A percentile compares a stretch with the other conserved stretches of the same genome.
phyloP scores from a whole-genome alignment of 1,284 basidiomycete genomes.

The Mycena citricolor region DNA sequence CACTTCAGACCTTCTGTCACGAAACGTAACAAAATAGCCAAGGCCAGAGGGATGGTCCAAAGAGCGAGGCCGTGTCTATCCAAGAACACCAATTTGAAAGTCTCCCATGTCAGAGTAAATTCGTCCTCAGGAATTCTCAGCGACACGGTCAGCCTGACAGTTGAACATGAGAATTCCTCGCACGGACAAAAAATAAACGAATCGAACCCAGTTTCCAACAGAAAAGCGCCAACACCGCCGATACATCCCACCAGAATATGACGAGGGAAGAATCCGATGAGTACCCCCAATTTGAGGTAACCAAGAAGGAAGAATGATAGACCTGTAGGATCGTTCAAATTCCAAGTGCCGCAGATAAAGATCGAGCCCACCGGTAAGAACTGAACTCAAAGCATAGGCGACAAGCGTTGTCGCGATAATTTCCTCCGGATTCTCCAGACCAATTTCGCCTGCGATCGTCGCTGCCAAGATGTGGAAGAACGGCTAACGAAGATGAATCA shows the following conservation, averaged over 20 bases:
- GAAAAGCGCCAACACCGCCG: constrained; percentile 92
- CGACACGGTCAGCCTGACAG: constrained; percentile 75
- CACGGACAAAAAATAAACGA: not conserved
- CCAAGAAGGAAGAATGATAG: constrained; percentile 89
- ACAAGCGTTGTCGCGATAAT: constrained; percentile 91
- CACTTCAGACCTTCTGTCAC: constrained; percentile 69
- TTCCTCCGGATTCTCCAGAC: constrained; percentile 65
- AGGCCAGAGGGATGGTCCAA: constrained; percentile 74
- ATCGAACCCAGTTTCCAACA: constrained; percentile 81
- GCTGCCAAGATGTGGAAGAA: constrained; percentile 93
- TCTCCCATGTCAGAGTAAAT: constrained; percentile 67
- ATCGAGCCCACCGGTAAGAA: constrained; percentile 78
- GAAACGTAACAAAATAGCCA: constrained; percentile 79
- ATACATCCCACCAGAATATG: constrained; percentile 97
- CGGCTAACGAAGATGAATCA: constrained; percentile 48
- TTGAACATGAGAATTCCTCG: not conserved
- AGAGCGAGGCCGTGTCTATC: constrained; percentile 62
- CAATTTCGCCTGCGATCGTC: constrained; percentile 74
- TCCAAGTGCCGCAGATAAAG: not conserved
- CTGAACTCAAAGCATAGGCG: constrained; percentile 84
- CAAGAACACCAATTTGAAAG: constrained; percentile 63
- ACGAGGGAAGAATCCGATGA: constrained; percentile 96
- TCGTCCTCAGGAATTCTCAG: constrained; percentile 82
- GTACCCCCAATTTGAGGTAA: constrained; percentile 75
- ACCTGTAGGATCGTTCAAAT: constrained; percentile 40